Percentiles rank a stretch among this genome's conserved stretches.
phyloP scores from a whole-genome alignment of 192 early-diverging fungal genomes.

The Nowakowskiella sp. region DNA sequence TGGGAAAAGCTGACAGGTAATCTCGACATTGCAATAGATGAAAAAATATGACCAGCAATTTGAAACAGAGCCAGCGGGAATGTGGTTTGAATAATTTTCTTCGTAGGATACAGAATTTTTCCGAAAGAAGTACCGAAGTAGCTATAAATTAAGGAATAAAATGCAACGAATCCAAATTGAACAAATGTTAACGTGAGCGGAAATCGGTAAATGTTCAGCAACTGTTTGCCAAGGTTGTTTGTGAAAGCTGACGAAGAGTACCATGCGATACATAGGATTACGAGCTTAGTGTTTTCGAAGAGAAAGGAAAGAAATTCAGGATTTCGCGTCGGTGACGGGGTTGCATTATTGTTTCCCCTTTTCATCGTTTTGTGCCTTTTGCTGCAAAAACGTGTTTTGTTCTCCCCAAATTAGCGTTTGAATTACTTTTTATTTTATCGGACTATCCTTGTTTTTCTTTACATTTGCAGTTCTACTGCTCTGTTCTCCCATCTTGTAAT shows the following conservation, averaged over 20 bases:
- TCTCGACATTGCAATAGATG: conserved; percentile 61
- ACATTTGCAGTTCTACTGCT: too few relatives aligned
- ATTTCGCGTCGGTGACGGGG: too few relatives aligned
- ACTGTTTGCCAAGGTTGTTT: conserved; percentile 74
- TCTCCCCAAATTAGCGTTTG: too few relatives aligned
- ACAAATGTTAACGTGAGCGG: conserved; percentile 77
- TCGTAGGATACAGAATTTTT: conserved; percentile 45
- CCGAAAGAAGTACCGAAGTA: conserved; percentile 30
- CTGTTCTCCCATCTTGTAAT: too few relatives aligned
- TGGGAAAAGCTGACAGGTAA: conserved; percentile 81
- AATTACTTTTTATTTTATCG: too few relatives aligned
- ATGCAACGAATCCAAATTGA: conserved; percentile 71
- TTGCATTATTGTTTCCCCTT: too few relatives aligned
- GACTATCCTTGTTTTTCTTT: too few relatives aligned
- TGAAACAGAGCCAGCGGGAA: conserved; percentile 69
- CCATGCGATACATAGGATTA: conserved; percentile 67
- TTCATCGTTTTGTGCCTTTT: too few relatives aligned
- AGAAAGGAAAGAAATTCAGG: too few relatives aligned
- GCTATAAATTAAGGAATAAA: conserved; percentile 42
- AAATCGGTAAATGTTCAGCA: conserved; percentile 66
- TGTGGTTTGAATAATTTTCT: conserved; percentile 51
- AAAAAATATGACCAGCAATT: conserved; percentile 78
- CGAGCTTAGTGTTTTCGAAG: conserved; percentile 49
- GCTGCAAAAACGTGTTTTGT: too few relatives aligned
- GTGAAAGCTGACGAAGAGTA: conserved; percentile 76